phyloP scores from a whole-genome alignment of 129 eudicot genomes.

The Helianthus tuberosus region DNA sequence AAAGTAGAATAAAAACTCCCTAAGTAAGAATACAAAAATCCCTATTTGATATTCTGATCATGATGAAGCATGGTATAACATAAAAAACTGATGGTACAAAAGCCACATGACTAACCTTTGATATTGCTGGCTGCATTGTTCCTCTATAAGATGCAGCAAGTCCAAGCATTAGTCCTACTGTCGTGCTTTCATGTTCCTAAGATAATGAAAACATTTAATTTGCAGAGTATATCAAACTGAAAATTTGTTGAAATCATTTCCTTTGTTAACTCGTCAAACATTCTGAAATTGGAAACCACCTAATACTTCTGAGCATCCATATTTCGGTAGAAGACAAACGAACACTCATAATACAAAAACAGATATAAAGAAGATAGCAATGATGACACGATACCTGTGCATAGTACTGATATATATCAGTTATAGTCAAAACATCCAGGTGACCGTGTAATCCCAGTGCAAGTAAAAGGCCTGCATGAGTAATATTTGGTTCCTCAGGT shows the following conservation, averaged over 20 bases:
- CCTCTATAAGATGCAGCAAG: conserved; percentile 98
- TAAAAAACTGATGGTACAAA: conserved; percentile 15
- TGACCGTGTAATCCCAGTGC: conserved; percentile 96
- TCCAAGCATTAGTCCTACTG: conserved; percentile 97
- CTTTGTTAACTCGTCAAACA: conserved; percentile 1
- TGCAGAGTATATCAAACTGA: conserved; percentile 3
- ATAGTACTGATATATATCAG: conserved; percentile 84
- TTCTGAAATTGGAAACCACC: conserved; percentile 16
- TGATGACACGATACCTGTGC: conserved; percentile 53
- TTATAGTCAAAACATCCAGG: conserved; percentile 67
- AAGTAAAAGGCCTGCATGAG: conserved; percentile 93
- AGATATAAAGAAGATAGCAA: conserved; percentile 16
- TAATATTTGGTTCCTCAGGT: conserved; percentile 86
- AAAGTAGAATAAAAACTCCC: conserved; percentile 10
- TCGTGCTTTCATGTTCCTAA: conserved; percentile 94
- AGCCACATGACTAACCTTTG: conserved; percentile 55
- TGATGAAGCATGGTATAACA: conserved; percentile 1
- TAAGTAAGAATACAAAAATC: background rate
- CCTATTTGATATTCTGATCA: conserved; percentile 10
- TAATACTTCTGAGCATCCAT: background rate
- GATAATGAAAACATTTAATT: conserved; percentile 10
- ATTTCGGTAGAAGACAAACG: conserved; percentile 6
- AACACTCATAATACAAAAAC: background rate
- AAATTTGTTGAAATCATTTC: background rate
- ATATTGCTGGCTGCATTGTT: conserved; percentile 92